These are phyloP conservation scores for Acanthamoeba triangularis DNA, from an alignment of 208 protist species.

Conservation along the genomic window DNA sequence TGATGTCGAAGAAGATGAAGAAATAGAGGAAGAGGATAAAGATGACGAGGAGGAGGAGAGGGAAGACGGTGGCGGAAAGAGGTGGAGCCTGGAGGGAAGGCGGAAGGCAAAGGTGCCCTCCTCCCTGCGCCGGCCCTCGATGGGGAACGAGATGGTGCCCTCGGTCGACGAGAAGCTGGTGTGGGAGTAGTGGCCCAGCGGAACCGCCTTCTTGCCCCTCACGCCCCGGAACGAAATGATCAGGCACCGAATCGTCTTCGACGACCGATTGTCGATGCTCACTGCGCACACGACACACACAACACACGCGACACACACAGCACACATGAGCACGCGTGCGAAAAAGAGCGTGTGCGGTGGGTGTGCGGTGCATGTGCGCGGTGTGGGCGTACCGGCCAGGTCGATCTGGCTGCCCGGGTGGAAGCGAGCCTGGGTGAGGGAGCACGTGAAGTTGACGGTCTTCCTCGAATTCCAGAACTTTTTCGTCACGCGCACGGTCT, in stretches of 20 bases:
- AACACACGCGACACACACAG: not conserved
- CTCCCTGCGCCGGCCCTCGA: conserved; percentile 23
- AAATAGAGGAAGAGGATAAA: not conserved
- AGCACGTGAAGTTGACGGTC: not conserved
- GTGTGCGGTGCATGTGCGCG: not conserved
- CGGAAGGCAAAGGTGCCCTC: conserved; percentile 51
- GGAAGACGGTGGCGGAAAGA: not conserved
- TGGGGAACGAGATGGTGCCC: conserved; percentile 25
- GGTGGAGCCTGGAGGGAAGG: not conserved
- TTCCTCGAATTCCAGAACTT: conserved; percentile 28
- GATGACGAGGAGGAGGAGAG: not conserved
- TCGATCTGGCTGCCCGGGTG: conserved; percentile 11
- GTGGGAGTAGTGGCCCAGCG: conserved; percentile 9
- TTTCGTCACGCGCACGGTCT: not conserved
- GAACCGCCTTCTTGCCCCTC: conserved; percentile 10
- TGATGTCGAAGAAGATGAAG: not conserved
- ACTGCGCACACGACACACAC: not conserved
- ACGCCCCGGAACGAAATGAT: conserved; percentile 24
- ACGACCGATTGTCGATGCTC: not conserved
- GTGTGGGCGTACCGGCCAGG: not conserved
- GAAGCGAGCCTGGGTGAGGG: not conserved
- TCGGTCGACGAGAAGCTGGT: conserved; percentile 33
- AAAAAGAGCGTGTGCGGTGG: not conserved
- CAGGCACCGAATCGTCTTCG: conserved; percentile 2
- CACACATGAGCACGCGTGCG: not conserved